A percentile compares a stretch with the other conserved stretches of the same genome.
Conservation (phyloP, 2,329 filamentous ascomycete species). For the Xylaria sp. region DNA sequence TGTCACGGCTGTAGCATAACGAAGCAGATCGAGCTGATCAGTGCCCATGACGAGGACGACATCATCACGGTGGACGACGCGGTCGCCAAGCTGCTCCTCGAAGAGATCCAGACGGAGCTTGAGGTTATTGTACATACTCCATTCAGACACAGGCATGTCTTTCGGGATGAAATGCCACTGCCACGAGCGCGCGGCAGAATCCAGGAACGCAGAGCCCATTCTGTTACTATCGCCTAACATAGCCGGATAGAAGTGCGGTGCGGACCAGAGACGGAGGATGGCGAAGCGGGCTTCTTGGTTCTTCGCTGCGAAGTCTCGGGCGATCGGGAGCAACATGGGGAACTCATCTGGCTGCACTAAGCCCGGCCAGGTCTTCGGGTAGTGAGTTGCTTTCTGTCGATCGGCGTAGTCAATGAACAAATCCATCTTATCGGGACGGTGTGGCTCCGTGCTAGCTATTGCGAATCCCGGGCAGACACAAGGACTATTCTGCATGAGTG, state of each 20-base stretch:
- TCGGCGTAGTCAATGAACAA: slow-evolving; percentile 58
- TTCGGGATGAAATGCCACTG: slow-evolving; percentile 57
- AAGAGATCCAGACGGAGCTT: slow-evolving; percentile 49
- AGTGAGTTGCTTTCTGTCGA: slow-evolving; percentile 39
- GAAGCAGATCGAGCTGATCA: slow-evolving; percentile 54
- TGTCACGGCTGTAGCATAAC: slow-evolving; percentile 53
- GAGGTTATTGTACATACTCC: slow-evolving; percentile 56
- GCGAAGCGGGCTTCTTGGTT: slow-evolving; percentile 52
- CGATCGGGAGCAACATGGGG: slow-evolving; percentile 50
- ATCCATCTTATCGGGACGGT: slow-evolving; percentile 51
- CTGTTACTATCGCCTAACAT: slow-evolving; percentile 56
- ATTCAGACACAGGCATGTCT: slow-evolving; percentile 46
- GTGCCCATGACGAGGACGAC: slow-evolving; percentile 59
- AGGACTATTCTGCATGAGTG: slow-evolving; percentile 44
- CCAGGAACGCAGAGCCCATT: slow-evolving; percentile 53
- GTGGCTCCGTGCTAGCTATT: slow-evolving; percentile 52
- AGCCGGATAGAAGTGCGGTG: slow-evolving; percentile 61
- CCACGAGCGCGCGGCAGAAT: slow-evolving; percentile 57
- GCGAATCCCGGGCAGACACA: slow-evolving; percentile 51
- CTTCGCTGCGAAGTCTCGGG: slow-evolving; percentile 47
- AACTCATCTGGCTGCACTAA: slow-evolving; percentile 47
- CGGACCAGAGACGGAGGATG: slow-evolving; percentile 58
- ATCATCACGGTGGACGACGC: slow-evolving; percentile 56
- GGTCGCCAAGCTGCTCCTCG: slow-evolving; percentile 49
- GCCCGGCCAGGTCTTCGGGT: slow-evolving; percentile 48